Conservation (phyloP, 2,329 filamentous ascomycete species). For the Magnaporthiopsis incrustans region DNA sequence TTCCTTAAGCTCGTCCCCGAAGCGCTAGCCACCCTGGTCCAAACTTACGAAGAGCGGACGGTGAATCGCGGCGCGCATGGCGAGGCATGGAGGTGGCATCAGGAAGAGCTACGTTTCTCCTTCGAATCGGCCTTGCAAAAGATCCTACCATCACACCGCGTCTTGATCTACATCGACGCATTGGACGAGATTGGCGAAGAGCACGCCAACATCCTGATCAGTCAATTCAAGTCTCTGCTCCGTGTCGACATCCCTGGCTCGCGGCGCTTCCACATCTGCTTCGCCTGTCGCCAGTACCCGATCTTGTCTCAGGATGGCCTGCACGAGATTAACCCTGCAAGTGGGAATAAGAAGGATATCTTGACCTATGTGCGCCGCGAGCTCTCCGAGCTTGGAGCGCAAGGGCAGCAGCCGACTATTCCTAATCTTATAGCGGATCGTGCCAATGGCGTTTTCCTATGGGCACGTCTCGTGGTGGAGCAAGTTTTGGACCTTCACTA, state of each 20-base stretch:
- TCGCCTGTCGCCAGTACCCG: constrained; percentile 25
- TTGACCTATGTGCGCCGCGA: constrained; percentile 17
- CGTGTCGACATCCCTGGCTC: constrained; percentile 10
- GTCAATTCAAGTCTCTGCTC: constrained; percentile 17
- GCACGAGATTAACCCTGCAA: constrained; percentile 20
- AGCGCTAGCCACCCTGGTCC: constrained; percentile 12
- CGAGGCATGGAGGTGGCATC: constrained; percentile 21
- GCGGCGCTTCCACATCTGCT: constrained; percentile 19
- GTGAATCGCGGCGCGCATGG: constrained; percentile 8
- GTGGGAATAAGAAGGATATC: constrained; percentile 24
- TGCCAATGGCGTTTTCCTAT: constrained; percentile 27
- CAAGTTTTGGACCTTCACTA: constrained; percentile 12
- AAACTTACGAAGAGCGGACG: background rate
- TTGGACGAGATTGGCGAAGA: constrained; percentile 25
- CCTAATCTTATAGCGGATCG: constrained; percentile 15
- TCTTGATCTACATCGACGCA: constrained; percentile 26
- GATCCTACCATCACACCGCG: constrained; percentile 12
- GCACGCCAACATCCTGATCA: constrained; percentile 14
- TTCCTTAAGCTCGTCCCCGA: constrained; percentile 18
- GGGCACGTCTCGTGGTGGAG: constrained; percentile 24
- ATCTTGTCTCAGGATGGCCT: constrained; percentile 15
- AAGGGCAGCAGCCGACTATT: too few relatives aligned
- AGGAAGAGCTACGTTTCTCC: constrained; percentile 14
- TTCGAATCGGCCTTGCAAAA: constrained; percentile 16
- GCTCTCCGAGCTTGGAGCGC: constrained; percentile 10